Percentiles rank a stretch among this genome's conserved stretches.
phyloP scores from a whole-genome alignment of 2,329 filamentous ascomycete genomes.

The Hymenoscyphus infarciens region DNA sequence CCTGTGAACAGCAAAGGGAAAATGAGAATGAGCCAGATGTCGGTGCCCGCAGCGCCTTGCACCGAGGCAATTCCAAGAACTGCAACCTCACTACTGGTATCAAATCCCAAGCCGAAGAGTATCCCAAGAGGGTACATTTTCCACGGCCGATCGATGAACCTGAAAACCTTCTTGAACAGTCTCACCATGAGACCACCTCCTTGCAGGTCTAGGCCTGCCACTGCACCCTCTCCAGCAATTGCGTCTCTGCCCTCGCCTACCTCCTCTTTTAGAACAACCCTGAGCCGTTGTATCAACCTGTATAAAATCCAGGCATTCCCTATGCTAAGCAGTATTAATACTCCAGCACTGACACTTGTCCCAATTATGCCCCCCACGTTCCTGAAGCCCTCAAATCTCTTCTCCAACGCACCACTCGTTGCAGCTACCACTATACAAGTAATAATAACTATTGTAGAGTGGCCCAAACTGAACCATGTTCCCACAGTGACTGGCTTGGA shows the following conservation, averaged over 20 bases:
- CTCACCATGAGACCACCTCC: slow-evolving; percentile 72
- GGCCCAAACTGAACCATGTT: slow-evolving; percentile 89
- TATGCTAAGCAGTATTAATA: slow-evolving; percentile 75
- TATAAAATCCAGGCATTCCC: slow-evolving; percentile 86
- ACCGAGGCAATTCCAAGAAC: slow-evolving; percentile 86
- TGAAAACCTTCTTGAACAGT: slow-evolving; percentile 72
- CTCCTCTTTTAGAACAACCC: slow-evolving; percentile 50
- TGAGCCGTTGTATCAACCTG: slow-evolving; percentile 68
- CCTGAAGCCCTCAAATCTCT: slow-evolving; percentile 76
- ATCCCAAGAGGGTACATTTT: slow-evolving; percentile 94
- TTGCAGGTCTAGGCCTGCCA: slow-evolving; percentile 59
- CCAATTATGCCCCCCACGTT: slow-evolving; percentile 85
- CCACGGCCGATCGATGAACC: slow-evolving; percentile 72
- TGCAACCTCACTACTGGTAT: slow-evolving; percentile 92
- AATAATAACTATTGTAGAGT: slow-evolving; percentile 87
- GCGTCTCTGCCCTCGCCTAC: slow-evolving; percentile 25
- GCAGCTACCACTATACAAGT: slow-evolving; percentile 91
- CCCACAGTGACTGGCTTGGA: slow-evolving; percentile 88
- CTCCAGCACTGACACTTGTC: slow-evolving; percentile 77
- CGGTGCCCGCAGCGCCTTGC: slow-evolving; percentile 79
- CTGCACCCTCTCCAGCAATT: slow-evolving; percentile 25
- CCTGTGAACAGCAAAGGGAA: slow-evolving; percentile 87
- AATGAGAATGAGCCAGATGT: slow-evolving; percentile 89
- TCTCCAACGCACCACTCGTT: slow-evolving; percentile 77
- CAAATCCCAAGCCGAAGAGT: slow-evolving; percentile 88